A percentile compares a stretch with the other conserved stretches of the same genome.
Conservation (phyloP, 192 early-diverging fungal genomes). For the Haplosporangium gracile region DNA sequence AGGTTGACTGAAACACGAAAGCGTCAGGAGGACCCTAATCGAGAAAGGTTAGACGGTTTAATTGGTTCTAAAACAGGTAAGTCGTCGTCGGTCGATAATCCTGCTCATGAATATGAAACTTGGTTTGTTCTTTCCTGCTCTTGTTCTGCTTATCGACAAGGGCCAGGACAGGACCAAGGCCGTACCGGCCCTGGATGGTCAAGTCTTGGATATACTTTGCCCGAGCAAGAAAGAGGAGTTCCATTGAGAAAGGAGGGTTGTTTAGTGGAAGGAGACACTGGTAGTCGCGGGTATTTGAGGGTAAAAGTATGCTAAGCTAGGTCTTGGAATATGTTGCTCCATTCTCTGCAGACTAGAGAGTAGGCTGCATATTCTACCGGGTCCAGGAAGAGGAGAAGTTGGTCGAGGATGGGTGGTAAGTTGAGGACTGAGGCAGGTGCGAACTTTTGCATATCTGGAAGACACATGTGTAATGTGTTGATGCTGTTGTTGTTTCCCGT, state of each 20-base stretch:
- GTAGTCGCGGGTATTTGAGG: slow-evolving; percentile 2
- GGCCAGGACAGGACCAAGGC: background rate
- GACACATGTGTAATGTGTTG: no score
- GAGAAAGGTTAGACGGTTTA: background rate
- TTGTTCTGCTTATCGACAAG: background rate
- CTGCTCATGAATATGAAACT: background rate
- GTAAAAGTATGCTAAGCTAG: background rate
- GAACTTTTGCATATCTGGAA: background rate
- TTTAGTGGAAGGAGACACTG: background rate
- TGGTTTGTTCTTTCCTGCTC: background rate
- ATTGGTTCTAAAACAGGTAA: background rate
- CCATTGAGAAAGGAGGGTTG: background rate
- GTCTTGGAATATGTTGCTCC: background rate
- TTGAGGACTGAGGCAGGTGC: background rate
- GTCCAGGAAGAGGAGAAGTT: background rate
- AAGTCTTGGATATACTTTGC: background rate
- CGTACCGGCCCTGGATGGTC: background rate
- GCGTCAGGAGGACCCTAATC: background rate
- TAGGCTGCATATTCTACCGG: background rate
- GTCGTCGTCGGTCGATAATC: background rate
- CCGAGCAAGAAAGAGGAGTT: background rate
- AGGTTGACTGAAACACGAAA: background rate
- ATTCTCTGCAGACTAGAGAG: slow-evolving; percentile 1
- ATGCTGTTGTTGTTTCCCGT: no score
- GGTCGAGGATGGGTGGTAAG: slow-evolving; percentile 1